phyloP scores from a whole-genome alignment of 805 yeast species.

The Candida michaelii region DNA sequence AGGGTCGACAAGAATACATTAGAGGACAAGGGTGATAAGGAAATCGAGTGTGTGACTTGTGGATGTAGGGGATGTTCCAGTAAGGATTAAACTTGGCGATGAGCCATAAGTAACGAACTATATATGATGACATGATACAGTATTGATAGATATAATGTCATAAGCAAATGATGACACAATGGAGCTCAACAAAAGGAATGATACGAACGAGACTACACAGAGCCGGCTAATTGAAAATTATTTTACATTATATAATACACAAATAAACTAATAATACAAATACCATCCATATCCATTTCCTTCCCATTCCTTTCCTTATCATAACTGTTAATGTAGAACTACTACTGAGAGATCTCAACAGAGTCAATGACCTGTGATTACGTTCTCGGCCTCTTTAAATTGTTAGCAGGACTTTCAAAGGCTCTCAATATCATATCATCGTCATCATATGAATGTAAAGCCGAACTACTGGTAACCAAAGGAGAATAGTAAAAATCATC shows the following conservation, averaged over 20 bases:
- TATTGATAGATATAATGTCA: too few relatives aligned
- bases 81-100: constrained; percentile 46
- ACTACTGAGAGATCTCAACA: too few relatives aligned
- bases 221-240: too few relatives aligned
- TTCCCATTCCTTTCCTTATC: constrained; percentile 1
- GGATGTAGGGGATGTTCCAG: constrained; percentile 87
- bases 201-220: too few relatives aligned
- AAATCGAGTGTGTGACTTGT: constrained; percentile 67
- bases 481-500: constrained; percentile 65
- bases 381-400: constrained; percentile 3
- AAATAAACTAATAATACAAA: constrained; percentile 9
- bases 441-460: constrained; percentile 42
- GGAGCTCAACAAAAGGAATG: not conserved
- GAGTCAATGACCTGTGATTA: not conserved
- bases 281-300: not conserved
- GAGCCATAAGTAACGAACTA: too few relatives aligned
- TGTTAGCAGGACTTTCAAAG: constrained; percentile 27
- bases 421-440: constrained; percentile 46
- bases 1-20: constrained; percentile 71
- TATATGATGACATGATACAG: too few relatives aligned
- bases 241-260: constrained; percentile 10
- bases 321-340: too few relatives aligned
- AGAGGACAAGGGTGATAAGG: constrained; percentile 26
- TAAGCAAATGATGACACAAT: too few relatives aligned
- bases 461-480: constrained; percentile 18